Evolutionary conservation across 345 rosid genomes (phyloP), one percentile per base, ranked within the genome.

Genomic region (Clausena lansium): DNA sequence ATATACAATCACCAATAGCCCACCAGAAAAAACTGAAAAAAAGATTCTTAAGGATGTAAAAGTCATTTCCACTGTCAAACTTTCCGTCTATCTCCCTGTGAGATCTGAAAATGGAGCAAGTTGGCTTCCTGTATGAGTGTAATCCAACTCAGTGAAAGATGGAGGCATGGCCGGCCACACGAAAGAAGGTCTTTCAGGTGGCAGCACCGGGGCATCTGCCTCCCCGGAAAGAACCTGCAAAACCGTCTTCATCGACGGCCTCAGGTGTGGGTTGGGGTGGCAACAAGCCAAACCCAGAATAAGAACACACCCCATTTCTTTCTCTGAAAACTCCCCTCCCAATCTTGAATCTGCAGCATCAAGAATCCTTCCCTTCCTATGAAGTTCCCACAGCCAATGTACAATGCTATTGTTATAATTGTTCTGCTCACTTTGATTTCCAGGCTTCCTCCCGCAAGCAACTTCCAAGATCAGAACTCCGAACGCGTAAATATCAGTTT

Each of bases 201-300:
- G 94, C 63, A 93, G 84, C 3, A 76, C 75, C 0, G 95, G 97
- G 6, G 88, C 83, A 32, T 82, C 73, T 1, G 85, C 89, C 80
- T 91, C 89, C 59, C 95, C 94, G 0, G 77, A 80, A 52, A 93
- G 84, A 71, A 94, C 94, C 88, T 91, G 89, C 68, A 91, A 20
- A 28, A 89, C 96, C 4, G 62, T 73, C 78, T 84, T 89, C 93
- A 84, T 91, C 20, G 88, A 80, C 1, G 97, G 97, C 89, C 97
- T 90, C 27, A 85, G 70, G 81, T 89, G 77, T 1, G 94, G 96
- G 52, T 90, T 91, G 11, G 94, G 94, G 80, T 92, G 96, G 83
- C 96, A 92, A 73, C 97, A 94, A 17, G 93, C 90, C 50, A 94
- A 84, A 58, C 89, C 98, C 67, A 92, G 84, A n/a, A 86, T 57